phyloP scores from a whole-genome alignment of 1,139 yeast genomes.

The Komagataea norvegica region DNA sequence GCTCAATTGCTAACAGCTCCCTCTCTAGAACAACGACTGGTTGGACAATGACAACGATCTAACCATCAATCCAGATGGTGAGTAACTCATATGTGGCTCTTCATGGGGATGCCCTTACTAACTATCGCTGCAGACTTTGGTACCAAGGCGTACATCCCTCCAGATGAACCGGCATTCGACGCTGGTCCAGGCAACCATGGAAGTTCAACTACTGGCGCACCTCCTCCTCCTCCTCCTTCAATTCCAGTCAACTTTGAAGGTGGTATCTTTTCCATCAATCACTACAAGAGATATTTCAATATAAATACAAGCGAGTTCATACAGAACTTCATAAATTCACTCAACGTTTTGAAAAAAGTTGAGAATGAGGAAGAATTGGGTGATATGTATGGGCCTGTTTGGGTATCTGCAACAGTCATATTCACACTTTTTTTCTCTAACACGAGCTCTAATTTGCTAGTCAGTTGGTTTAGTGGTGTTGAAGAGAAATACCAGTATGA shows the following conservation, averaged over 20 bases:
- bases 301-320: slow-evolving; percentile 28
- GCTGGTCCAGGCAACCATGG: slow-evolving; percentile 10
- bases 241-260: slow-evolving; percentile 24
- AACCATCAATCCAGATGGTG: slow-evolving; percentile 13
- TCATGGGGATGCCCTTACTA: background rate
- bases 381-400: slow-evolving; percentile 77
- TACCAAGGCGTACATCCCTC: slow-evolving; percentile 31
- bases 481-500: slow-evolving; percentile 49
- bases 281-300: slow-evolving; percentile 26
- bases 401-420: slow-evolving; percentile 80
- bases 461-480: slow-evolving; percentile 28
- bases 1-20: slow-evolving; percentile 2
- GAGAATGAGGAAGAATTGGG: slow-evolving; percentile 26
- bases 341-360: slow-evolving; percentile 14
- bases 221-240: slow-evolving; percentile 3
- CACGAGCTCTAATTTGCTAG: slow-evolving; percentile 39
- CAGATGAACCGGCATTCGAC: slow-evolving; percentile 25
- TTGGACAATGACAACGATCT: slow-evolving; percentile 23
- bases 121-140: slow-evolving; percentile 19
- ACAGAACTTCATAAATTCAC: slow-evolving; percentile 20
- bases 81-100: slow-evolving; percentile 1
- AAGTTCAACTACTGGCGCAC: slow-evolving; percentile 2
- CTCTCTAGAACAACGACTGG: slow-evolving; percentile 15
- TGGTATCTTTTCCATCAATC: slow-evolving; percentile 24
- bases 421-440: slow-evolving; percentile 70